Base-by-base conservation (phyloP, 345 rosid species). In the Populus deltoides region DNA sequence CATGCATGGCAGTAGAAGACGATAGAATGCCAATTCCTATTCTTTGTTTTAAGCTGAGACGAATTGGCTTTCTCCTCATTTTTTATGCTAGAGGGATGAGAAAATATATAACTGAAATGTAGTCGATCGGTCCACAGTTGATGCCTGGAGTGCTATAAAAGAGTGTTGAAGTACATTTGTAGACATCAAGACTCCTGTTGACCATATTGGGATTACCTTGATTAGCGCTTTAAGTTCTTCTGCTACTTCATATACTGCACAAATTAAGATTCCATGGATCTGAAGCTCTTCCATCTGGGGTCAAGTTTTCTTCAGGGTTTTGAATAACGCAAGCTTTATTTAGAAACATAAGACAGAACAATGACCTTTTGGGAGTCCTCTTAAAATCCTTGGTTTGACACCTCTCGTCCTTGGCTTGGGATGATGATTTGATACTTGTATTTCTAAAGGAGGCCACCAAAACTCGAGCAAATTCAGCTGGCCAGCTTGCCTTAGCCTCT, bases 151-250 rank as follows among this genome's bases (percentile, higher is more conserved):
- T 47, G 83, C 80, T 38, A 31, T 16, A 31, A 90, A 75, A 13
- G 88, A 79, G 27, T 20, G 22, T 80, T 88, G 93, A 45, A 33
- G 20, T 27, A 78, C 31, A 25, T 74, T 77, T 29, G 84, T 68
- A 49, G 80, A 35, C 12, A 75, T 7, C 41, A 89, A 81, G 25
- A 85, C 83, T 55, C 88, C 89, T 7, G 91, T 80, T 7, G 90
- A 88, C 87, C 90, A 86, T 8, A 86, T 62, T 8, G 86, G 90
- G 27, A 86, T 49, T 61, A 88, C 71, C 55, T 24, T 82, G 69
- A 90, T 80, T 7, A 90, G 74, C 74, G 87, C 80, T 81, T 90
- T 88, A 27, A 90, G 75, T 66, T 86, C 90, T 74, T 87, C 91
- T 2, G 3, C 35, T 18, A 83, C 90, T 85, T 88, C 90, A 63